A percentile compares a stretch with the other conserved stretches of the same genome.
phyloP scores from a whole-genome alignment of 1,284 basidiomycete genomes.

The Exsudoporus floridanus region DNA sequence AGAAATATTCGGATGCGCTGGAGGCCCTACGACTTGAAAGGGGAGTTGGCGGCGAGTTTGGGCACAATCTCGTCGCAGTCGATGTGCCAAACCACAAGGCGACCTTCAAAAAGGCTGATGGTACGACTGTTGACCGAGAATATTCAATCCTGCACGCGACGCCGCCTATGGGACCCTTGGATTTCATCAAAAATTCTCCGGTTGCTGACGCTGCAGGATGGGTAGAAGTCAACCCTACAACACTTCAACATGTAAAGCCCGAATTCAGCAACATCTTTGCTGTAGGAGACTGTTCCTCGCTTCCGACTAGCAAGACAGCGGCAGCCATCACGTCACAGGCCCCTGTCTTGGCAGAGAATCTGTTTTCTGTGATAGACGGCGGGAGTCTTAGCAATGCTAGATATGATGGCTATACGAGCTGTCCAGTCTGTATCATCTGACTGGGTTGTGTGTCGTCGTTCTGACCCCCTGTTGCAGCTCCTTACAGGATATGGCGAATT shows the following conservation, averaged over 20 bases:
- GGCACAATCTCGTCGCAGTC: conserved; percentile 81
- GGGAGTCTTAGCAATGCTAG: conserved; percentile 65
- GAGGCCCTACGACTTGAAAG: conserved; percentile 78
- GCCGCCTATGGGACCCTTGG: conserved; percentile 88
- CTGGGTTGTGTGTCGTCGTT: background rate
- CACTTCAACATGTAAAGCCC: conserved; percentile 81
- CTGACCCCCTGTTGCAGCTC: conserved; percentile 47
- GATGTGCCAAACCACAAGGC: conserved; percentile 72
- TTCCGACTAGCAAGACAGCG: conserved; percentile 95
- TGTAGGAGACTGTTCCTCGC: conserved; percentile 85
- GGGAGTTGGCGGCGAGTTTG: conserved; percentile 78
- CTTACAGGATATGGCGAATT: conserved; percentile 84
- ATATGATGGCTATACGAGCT: conserved; percentile 86
- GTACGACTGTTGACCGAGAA: conserved; percentile 63
- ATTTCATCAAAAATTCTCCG: conserved; percentile 78
- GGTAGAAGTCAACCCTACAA: conserved; percentile 83
- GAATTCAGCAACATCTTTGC: conserved; percentile 84
- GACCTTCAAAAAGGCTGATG: conserved; percentile 79
- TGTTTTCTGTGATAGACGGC: conserved; percentile 72
- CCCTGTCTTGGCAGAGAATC: conserved; percentile 90
- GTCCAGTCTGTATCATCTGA: conserved; percentile 55
- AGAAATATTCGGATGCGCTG: conserved; percentile 89
- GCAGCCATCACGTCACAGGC: conserved; percentile 92
- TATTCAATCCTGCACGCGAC: conserved; percentile 88
- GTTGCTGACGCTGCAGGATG: conserved; percentile 83